A percentile compares a stretch with the other conserved stretches of the same genome.
These are phyloP conservation scores for Calonectria crousiana DNA, from an alignment of 2,329 filamentous ascomycete genomes.

Conservation along the genomic window DNA sequence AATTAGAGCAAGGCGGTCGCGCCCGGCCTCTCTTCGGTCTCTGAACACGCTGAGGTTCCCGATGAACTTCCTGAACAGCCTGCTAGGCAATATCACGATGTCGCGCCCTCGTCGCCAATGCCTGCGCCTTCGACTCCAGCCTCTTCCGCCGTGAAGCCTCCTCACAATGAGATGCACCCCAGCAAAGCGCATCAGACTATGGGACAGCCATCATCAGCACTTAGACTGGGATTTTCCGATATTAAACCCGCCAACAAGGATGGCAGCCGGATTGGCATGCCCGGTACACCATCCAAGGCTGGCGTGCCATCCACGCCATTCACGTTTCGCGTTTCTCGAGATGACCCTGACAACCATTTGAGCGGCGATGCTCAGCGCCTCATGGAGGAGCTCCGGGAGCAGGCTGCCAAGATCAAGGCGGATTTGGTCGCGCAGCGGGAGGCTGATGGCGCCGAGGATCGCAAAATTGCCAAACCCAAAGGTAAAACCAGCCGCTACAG, in stretches of 20 bases:
- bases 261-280: slow-evolving; percentile 54
- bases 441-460: slow-evolving; percentile 64
- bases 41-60: slow-evolving; percentile 57
- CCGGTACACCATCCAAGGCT: slow-evolving; percentile 75
- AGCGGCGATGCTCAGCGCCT: slow-evolving; percentile 72
- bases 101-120: slow-evolving; percentile 51
- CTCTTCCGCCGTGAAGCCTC: slow-evolving; percentile 75
- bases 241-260: slow-evolving; percentile 70
- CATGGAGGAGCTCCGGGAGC: slow-evolving; percentile 77
- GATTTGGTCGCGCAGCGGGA: slow-evolving; percentile 74
- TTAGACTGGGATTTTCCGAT: slow-evolving; percentile 85
- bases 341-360: slow-evolving; percentile 63
- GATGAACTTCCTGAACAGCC: slow-evolving; percentile 43
- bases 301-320: slow-evolving; percentile 69
- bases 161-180: slow-evolving; percentile 90
- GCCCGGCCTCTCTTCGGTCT: slow-evolving; percentile 55
- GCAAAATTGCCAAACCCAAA: slow-evolving; percentile 85
- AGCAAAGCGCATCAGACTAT: slow-evolving; percentile 83
- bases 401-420: slow-evolving; percentile 78
- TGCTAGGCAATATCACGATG: slow-evolving; percentile 44
- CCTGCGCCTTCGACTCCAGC: slow-evolving; percentile 69
- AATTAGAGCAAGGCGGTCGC: slow-evolving; percentile 46
- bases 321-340: slow-evolving; percentile 75
- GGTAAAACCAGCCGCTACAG: slow-evolving; percentile 85
- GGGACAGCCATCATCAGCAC: slow-evolving; percentile 81